Evolutionary conservation across 2,329 filamentous ascomycete genomes (phyloP).

Genomic region (Aspergillus sojae): DNA sequence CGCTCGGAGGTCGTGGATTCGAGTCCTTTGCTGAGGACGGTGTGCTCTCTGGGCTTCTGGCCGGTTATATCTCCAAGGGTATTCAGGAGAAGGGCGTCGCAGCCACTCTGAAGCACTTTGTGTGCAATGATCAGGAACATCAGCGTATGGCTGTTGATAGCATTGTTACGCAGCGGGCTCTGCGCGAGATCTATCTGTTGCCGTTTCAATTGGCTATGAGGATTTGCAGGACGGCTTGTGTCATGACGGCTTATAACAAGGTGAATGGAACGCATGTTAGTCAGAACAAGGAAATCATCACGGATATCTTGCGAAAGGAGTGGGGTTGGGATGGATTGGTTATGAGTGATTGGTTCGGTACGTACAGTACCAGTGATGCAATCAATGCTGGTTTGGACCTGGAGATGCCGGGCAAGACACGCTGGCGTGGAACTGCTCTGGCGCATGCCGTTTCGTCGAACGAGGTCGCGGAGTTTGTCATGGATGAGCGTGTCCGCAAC

Average conservation of each 20-base stretch:
- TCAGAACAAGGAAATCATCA: constrained; percentile 45
- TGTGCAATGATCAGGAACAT: constrained; percentile 52
- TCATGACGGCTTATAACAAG: constrained; percentile 64
- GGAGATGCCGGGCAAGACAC: constrained; percentile 52
- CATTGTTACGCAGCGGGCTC: constrained; percentile 53
- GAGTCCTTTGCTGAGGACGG: constrained; percentile 87
- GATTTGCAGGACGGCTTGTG: constrained; percentile 56
- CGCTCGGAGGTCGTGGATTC: constrained; percentile 81
- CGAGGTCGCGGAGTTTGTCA: constrained; percentile 57
- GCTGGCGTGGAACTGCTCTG: constrained; percentile 45
- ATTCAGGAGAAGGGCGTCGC: constrained; percentile 73
- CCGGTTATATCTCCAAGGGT: constrained; percentile 71
- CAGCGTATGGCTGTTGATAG: constrained; percentile 47
- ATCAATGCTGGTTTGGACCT: constrained; percentile 51
- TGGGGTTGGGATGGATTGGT: constrained; percentile 51
- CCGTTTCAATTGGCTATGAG: constrained; percentile 65
- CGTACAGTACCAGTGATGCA: constrained; percentile 49
- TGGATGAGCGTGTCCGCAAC: constrained; percentile 61
- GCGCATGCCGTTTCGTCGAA: constrained; percentile 54
- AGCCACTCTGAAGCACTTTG: constrained; percentile 73
- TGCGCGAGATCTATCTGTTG: constrained; percentile 65
- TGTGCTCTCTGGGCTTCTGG: constrained; percentile 72
- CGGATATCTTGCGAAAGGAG: constrained; percentile 48
- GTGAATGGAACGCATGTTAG: constrained; percentile 55
- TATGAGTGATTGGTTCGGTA: constrained; percentile 53